Conservation (phyloP, 2,329 filamentous ascomycete genomes). For the Plectosphaerella plurivora region DNA sequence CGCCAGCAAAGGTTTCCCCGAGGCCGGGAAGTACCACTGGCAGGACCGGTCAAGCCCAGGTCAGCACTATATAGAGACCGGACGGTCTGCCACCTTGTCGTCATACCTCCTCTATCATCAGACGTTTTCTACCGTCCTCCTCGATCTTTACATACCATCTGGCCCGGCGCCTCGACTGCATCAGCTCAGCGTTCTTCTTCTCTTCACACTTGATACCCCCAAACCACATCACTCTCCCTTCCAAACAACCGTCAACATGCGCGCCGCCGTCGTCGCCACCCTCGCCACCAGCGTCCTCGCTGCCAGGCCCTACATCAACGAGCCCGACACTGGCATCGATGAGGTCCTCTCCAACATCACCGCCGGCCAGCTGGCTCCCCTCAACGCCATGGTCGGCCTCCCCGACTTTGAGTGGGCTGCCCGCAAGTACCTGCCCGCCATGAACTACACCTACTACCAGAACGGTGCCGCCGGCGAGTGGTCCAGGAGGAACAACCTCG, state of each 20-base stretch:
- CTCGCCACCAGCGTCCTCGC: conserved; percentile 30
- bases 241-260: conserved; percentile 31
- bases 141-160: background rate
- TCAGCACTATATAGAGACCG: too few relatives aligned
- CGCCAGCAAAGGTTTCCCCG: too few relatives aligned
- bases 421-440: conserved; percentile 37
- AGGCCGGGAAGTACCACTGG: too few relatives aligned
- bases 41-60: too few relatives aligned
- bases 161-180: background rate
- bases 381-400: conserved; percentile 41
- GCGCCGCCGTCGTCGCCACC: conserved; percentile 17
- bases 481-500: conserved; percentile 53
- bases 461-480: conserved; percentile 52
- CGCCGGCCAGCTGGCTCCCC: conserved; percentile 31
- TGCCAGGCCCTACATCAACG: conserved; percentile 37
- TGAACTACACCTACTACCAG: conserved; percentile 52
- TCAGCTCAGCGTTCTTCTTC: background rate
- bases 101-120: background rate
- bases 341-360: conserved; percentile 27
- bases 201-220: background rate
- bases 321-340: conserved; percentile 42
- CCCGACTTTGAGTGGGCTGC: conserved; percentile 52
- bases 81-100: too few relatives aligned
- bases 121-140: background rate
- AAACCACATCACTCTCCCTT: background rate